Conservation (phyloP, 2,329 filamentous ascomycete genomes). For the Drechslerella dactyloides region DNA sequence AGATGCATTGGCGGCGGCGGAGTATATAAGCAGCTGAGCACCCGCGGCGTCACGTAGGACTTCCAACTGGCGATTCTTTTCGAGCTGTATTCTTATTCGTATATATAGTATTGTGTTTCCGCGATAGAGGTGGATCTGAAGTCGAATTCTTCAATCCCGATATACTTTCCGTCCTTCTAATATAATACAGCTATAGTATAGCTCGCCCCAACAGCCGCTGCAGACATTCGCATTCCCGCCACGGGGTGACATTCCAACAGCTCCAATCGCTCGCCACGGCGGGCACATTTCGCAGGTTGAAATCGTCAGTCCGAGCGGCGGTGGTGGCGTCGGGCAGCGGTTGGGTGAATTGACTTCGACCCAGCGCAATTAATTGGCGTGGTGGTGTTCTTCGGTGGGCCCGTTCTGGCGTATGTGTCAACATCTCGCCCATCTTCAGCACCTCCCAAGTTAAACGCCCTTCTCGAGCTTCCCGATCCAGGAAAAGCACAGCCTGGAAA, state of each 20-base stretch:
- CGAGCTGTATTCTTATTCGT: not conserved
- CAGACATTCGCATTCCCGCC: not conserved
- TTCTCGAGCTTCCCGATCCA: constrained; percentile 43
- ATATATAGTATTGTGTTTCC: not conserved
- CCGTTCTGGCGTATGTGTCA: constrained; percentile 51
- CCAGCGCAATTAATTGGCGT: too few relatives aligned
- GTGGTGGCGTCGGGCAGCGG: constrained; percentile 1
- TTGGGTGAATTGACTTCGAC: not conserved
- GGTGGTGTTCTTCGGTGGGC: constrained; percentile 5
- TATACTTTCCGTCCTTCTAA: too few relatives aligned
- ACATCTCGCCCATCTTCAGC: constrained; percentile 49
- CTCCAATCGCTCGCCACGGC: not conserved
- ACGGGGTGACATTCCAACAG: not conserved
- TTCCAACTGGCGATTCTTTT: too few relatives aligned
- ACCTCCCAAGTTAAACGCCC: constrained; percentile 12
- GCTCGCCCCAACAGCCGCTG: too few relatives aligned
- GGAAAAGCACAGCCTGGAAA: constrained; percentile 19
- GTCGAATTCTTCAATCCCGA: too few relatives aligned
- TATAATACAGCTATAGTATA: too few relatives aligned
- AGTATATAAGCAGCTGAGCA: too few relatives aligned
- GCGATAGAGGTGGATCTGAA: not conserved
- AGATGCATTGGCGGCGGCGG: too few relatives aligned
- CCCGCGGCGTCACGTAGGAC: too few relatives aligned
- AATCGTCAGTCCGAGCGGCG: not conserved
- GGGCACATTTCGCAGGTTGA: not conserved